phyloP scores from a whole-genome alignment of 2,329 filamentous ascomycete genomes.

The Beauveria sp. region DNA sequence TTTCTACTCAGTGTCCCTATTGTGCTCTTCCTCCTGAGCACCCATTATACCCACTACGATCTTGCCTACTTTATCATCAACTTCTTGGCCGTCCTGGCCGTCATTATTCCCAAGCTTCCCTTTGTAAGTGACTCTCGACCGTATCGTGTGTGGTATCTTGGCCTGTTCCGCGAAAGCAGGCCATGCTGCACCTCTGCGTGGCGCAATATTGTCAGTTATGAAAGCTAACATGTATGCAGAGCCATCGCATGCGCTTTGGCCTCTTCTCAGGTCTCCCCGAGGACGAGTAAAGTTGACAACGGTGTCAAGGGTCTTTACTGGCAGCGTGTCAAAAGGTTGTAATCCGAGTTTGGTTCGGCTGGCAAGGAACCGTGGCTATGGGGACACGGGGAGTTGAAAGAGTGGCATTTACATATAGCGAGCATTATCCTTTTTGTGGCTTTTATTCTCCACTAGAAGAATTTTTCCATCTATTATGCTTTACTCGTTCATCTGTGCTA shows the following conservation, averaged over 20 bases:
- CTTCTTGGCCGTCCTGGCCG: conserved; percentile 81
- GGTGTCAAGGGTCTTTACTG: not conserved
- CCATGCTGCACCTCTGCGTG: not conserved
- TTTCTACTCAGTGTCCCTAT: conserved; percentile 94
- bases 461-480: conserved; percentile 7
- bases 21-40: conserved; percentile 89
- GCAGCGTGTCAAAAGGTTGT: conserved; percentile 5
- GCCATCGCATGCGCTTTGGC: conserved; percentile 70
- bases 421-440: conserved; percentile 27
- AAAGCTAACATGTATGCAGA: conserved; percentile 40
- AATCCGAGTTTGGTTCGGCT: conserved; percentile 4
- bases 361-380: conserved; percentile 3
- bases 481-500: not conserved
- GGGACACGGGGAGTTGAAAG: conserved; percentile 11
- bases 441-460: conserved; percentile 12
- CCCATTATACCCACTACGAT: conserved; percentile 98
- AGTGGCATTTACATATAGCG: conserved; percentile 25
- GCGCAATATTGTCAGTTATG: not conserved
- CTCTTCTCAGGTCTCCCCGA: conserved; percentile 64
- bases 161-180: not conserved
- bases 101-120: conserved; percentile 93
- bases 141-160: not conserved
- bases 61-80: conserved; percentile 96
- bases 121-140: conserved; percentile 59
- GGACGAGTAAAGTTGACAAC: conserved; percentile 31